A percentile compares a stretch with the other conserved stretches of the same genome.
Evolutionary conservation across 2,329 filamentous ascomycete species (phyloP).

Genomic region (Colletotrichum viniferum): DNA sequence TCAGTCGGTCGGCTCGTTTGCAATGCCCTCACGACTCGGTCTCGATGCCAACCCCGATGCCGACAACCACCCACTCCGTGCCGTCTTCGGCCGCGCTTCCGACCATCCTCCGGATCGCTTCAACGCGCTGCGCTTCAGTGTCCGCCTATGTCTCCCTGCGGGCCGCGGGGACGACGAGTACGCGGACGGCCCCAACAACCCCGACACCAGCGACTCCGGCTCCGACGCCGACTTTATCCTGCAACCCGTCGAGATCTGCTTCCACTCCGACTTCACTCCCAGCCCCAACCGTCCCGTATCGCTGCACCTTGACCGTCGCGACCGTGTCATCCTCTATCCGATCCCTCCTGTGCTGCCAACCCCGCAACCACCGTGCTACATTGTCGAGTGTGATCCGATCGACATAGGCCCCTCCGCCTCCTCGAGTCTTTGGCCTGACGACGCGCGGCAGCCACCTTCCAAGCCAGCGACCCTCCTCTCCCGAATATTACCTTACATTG

Average conservation of each 20-base stretch:
- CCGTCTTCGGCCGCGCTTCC: background rate
- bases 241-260: slow-evolving; percentile 1
- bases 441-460: background rate
- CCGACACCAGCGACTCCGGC: background rate
- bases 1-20: background rate
- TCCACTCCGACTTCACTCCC: background rate
- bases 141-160: background rate
- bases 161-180: background rate
- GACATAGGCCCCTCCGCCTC: background rate
- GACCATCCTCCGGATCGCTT: background rate
- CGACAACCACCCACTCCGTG: background rate
- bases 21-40: background rate
- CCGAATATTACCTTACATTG: background rate
- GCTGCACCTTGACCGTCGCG: background rate
- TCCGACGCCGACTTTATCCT: background rate
- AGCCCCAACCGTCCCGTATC: background rate
- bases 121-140: background rate
- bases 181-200: background rate
- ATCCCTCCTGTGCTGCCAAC: background rate
- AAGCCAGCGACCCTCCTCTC: background rate
- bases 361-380: background rate
- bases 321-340: background rate
- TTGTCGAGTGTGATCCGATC: background rate
- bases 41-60: background rate
- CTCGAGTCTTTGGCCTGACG: background rate